Evolutionary conservation across 2,329 filamentous ascomycete species (phyloP).

Genomic region (Penicillium polonicum): DNA sequence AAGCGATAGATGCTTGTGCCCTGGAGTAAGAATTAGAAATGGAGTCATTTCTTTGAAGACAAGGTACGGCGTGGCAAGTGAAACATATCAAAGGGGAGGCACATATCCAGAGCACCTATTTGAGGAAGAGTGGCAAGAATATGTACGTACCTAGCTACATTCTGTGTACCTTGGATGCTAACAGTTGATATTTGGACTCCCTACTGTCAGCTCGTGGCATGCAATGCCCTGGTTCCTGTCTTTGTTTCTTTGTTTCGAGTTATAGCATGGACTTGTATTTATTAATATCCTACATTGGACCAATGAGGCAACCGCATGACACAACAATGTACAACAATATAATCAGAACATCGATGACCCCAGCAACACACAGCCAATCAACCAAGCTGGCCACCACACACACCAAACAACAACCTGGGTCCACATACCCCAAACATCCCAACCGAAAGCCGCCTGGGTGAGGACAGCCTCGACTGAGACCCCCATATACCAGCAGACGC

Average conservation of each 20-base stretch:
- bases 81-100: not conserved
- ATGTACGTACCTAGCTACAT: not conserved
- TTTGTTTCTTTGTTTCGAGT: not conserved
- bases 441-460: constrained; percentile 75
- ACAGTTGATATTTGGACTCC: not conserved
- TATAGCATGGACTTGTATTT: not conserved
- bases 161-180: not conserved
- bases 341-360: constrained; percentile 36
- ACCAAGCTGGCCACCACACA: constrained; percentile 93
- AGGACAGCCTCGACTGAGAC: constrained; percentile 59
- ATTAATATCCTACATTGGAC: not conserved
- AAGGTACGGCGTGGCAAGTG: not conserved
- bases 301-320: not conserved
- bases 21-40: not conserved
- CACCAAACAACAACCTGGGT: constrained; percentile 89
- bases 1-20: not conserved
- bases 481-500: constrained; percentile 49
- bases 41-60: not conserved
- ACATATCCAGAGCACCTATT: not conserved
- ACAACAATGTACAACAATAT: constrained; percentile 1
- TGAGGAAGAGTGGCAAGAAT: not conserved
- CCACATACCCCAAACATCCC: constrained; percentile 86
- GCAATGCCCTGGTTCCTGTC: not conserved
- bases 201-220: not conserved
- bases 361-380: constrained; percentile 54